Percentiles rank a stretch among this genome's conserved stretches.
Conservation (phyloP, 352 stramenopile genomes). For the Phytophthora quininea region DNA sequence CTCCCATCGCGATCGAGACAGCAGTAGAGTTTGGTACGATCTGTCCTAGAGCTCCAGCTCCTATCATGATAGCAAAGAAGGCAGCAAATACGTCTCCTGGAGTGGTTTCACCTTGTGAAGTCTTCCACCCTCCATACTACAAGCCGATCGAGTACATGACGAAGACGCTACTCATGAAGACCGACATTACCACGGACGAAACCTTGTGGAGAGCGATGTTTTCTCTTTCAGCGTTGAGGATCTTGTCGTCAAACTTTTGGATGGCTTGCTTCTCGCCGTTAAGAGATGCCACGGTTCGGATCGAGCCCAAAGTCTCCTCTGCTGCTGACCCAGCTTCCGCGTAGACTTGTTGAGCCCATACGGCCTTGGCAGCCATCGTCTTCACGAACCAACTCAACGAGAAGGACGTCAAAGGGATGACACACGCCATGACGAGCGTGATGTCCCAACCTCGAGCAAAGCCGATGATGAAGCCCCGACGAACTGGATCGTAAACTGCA, state of each 20-base stretch:
- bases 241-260: conserved; percentile 40
- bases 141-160: conserved; percentile 40
- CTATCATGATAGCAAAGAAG: conserved; percentile 55
- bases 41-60: conserved; percentile 41
- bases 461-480: conserved; percentile 50
- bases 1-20: conserved; percentile 42
- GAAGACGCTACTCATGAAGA: conserved; percentile 51
- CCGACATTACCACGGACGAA: conserved; percentile 27
- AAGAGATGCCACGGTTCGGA: conserved; percentile 57
- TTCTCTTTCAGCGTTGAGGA: conserved; percentile 29
- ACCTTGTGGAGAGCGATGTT: conserved; percentile 39
- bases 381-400: conserved; percentile 44
- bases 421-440: conserved; percentile 47
- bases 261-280: conserved; percentile 54
- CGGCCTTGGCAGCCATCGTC: conserved; percentile 3
- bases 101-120: conserved; percentile 34
- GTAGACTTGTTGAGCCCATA: conserved; percentile 49
- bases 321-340: conserved; percentile 52
- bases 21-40: conserved; percentile 52
- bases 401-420: conserved; percentile 52
- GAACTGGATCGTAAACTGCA: conserved; percentile 46
- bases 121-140: conserved; percentile 45
- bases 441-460: conserved; percentile 56
- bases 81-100: conserved; percentile 47
- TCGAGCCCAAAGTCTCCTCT: conserved; percentile 60